phyloP scores from a whole-genome alignment of 2,329 filamentous ascomycete genomes.

The Sporothrix protearum region DNA sequence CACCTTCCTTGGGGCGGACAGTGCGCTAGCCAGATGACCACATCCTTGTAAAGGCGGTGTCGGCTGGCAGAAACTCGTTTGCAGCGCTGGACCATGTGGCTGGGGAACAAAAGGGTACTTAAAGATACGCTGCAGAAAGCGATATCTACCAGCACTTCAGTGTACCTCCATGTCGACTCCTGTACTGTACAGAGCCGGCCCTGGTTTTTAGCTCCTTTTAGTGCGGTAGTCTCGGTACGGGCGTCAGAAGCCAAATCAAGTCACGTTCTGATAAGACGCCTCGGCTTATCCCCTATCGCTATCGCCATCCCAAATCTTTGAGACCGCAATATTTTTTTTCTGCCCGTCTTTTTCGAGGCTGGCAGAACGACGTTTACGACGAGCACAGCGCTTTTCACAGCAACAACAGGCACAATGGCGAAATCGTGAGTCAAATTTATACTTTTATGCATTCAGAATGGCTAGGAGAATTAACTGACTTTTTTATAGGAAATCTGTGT shows the following conservation, averaged over 20 bases:
- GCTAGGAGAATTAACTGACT: not conserved
- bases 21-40: slow-evolving; percentile 24
- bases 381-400: not conserved
- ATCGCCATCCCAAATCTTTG: slow-evolving; percentile 15
- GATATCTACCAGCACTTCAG: not conserved
- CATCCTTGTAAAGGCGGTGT: slow-evolving; percentile 18
- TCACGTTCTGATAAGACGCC: slow-evolving; percentile 15
- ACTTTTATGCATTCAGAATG: not conserved
- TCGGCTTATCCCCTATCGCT: slow-evolving; percentile 1
- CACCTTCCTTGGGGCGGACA: not conserved
- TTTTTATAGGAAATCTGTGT: slow-evolving; percentile 24
- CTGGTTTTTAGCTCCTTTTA: not conserved
- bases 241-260: not conserved
- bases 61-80: slow-evolving; percentile 14
- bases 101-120: not conserved
- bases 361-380: not conserved
- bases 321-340: slow-evolving; percentile 19
- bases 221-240: not conserved
- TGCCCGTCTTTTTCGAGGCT: slow-evolving; percentile 8
- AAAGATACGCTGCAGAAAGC: not conserved
- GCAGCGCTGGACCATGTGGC: not conserved
- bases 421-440: slow-evolving; percentile 7
- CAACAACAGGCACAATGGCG: slow-evolving; percentile 16
- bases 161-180: not conserved
- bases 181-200: not conserved